A percentile compares a stretch with the other conserved stretches of the same genome.
phyloP scores from a whole-genome alignment of 805 yeast species.

The Candida succiphila region DNA sequence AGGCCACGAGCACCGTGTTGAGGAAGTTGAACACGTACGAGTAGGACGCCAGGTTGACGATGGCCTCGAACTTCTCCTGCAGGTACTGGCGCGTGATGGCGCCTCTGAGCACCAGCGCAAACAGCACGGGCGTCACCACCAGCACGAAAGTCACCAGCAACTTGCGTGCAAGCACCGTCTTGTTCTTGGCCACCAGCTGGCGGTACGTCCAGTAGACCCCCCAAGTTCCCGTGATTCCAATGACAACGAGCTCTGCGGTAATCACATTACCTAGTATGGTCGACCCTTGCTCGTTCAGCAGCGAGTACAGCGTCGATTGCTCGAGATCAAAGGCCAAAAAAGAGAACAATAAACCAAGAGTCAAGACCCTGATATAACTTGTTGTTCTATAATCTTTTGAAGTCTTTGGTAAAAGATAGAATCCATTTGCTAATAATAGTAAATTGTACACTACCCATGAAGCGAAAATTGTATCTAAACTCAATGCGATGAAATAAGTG shows the following conservation, averaged over 20 bases:
- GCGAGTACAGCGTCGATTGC: conserved; percentile 16
- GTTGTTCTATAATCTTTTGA: conserved; percentile 7
- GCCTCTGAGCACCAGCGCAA: conserved; percentile 9
- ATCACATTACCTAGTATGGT: conserved; percentile 13
- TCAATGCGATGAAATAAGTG: conserved; percentile 12
- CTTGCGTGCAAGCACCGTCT: conserved; percentile 1
- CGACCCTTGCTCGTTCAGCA: conserved; percentile 13
- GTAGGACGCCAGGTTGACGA: conserved; percentile 12
- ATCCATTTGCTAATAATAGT: conserved; percentile 20
- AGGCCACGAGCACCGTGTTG: conserved; percentile 11
- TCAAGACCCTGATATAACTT: conserved; percentile 9
- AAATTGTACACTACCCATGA: conserved; percentile 23
- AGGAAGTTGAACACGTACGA: conserved; percentile 14
- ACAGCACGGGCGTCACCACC: conserved; percentile 10
- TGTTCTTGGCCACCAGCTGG: neutral
- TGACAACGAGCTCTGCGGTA: conserved; percentile 13
- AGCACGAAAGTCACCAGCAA: conserved; percentile 8
- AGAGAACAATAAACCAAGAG: conserved; percentile 13
- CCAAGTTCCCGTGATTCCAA: conserved; percentile 9
- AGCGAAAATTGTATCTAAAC: conserved; percentile 14
- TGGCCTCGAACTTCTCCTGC: conserved; percentile 4
- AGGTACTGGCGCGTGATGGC: conserved; percentile 8
- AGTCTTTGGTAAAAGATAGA: conserved; percentile 10
- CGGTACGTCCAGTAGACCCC: conserved; percentile 11
- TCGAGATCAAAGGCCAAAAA: conserved; percentile 20